Percentiles rank a stretch among this genome's conserved stretches.
Evolutionary conservation across 176 grass and related monocot genomes (phyloP).

Genomic region (Carex parvula): DNA sequence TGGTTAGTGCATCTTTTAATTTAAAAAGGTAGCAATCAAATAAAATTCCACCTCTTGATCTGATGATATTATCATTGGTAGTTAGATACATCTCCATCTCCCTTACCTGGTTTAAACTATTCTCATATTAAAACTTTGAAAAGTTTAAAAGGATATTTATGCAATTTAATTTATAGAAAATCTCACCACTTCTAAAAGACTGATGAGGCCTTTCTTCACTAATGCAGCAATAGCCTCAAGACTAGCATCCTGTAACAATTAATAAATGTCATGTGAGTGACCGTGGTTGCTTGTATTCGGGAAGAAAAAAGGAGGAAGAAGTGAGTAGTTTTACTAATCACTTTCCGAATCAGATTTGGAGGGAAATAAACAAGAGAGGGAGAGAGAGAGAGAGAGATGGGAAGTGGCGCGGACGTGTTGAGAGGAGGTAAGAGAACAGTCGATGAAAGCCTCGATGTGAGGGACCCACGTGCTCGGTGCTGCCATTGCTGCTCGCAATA

Average conservation of each 20-base stretch:
- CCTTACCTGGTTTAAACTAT: conserved; percentile 53
- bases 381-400: neutral
- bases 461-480: conserved; percentile 49
- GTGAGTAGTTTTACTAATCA: neutral
- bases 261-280: conserved; percentile 19
- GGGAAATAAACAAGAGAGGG: neutral
- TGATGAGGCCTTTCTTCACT: conserved; percentile 63
- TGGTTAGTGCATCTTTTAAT: neutral
- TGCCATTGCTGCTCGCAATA: conserved; percentile 35
- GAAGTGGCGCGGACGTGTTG: conserved; percentile 40
- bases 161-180: neutral
- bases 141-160: neutral
- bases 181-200: conserved; percentile 69
- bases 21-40: neutral
- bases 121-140: too few species aligned
- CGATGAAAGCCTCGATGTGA: conserved; percentile 60
- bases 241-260: conserved; percentile 43
- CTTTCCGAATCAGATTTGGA: neutral
- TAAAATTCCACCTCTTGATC: conserved; percentile 63
- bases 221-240: conserved; percentile 50
- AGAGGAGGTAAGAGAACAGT: conserved; percentile 37
- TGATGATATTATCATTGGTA: conserved; percentile 59
- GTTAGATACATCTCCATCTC: conserved; percentile 96
- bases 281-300: neutral
- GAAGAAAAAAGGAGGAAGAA: neutral